phyloP scores from a whole-genome alignment of 2,329 filamentous ascomycete genomes.

The Dactylellina haptotyla region DNA sequence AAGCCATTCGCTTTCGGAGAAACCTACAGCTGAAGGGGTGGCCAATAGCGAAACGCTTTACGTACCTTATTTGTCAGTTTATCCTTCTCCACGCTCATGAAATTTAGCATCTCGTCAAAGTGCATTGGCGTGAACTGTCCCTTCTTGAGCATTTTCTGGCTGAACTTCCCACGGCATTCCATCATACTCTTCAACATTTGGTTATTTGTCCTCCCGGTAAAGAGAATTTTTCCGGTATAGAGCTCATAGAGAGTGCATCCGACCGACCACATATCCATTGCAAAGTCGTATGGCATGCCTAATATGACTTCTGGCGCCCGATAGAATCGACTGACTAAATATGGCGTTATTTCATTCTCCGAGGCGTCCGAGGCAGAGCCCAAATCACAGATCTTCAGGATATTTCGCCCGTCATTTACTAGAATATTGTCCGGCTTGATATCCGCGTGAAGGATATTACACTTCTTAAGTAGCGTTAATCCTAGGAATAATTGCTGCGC shows the following conservation, averaged over 20 bases:
- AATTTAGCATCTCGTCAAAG: constrained; percentile 86
- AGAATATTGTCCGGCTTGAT: constrained; percentile 98
- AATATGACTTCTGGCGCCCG: constrained; percentile 93
- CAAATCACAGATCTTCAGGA: constrained; percentile 94
- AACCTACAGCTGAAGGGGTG: constrained; percentile 6
- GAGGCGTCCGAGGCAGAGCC: constrained; percentile 93
- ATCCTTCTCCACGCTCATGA: constrained; percentile 84
- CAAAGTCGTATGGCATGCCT: constrained; percentile 93
- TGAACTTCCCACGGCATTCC: constrained; percentile 93
- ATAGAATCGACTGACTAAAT: constrained; percentile 96
- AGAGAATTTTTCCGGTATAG: constrained; percentile 96
- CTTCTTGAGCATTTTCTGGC: constrained; percentile 85
- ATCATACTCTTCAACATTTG: constrained; percentile 97
- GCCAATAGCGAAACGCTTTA: constrained; percentile 56
- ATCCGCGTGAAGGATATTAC: constrained; percentile 93
- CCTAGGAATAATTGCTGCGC: constrained; percentile 94
- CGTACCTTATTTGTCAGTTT: constrained; percentile 83
- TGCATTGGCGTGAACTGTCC: constrained; percentile 79
- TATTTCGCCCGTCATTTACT: constrained; percentile 82
- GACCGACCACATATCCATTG: constrained; percentile 97
- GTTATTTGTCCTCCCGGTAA: constrained; percentile 94
- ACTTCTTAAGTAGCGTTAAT: constrained; percentile 85
- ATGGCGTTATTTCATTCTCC: constrained; percentile 91
- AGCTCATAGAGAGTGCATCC: constrained; percentile 97
- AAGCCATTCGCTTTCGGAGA: background rate